Conservation (phyloP, 352 stramenopile genomes). For the Phytophthora capsici region DNA sequence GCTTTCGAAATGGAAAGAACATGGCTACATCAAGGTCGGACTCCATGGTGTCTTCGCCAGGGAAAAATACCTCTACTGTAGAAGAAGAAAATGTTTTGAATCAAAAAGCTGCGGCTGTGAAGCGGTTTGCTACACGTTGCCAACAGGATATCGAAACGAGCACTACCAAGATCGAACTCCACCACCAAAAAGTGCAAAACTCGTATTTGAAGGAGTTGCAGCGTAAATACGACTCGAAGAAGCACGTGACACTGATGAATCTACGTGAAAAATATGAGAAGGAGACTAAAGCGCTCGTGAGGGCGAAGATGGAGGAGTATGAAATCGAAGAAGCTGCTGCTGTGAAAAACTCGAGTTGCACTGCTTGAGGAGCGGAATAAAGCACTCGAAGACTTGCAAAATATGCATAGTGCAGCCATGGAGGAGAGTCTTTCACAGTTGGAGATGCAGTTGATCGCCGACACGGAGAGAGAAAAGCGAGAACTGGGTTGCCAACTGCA, state of each 20-base stretch:
- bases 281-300: slow-evolving; percentile 56
- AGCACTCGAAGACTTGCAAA: slow-evolving; percentile 40
- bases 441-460: slow-evolving; percentile 39
- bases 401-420: slow-evolving; percentile 43
- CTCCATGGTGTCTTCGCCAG: slow-evolving; percentile 9
- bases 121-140: slow-evolving; percentile 37
- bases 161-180: slow-evolving; percentile 30
- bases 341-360: slow-evolving; percentile 31
- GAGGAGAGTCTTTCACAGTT: slow-evolving; percentile 50
- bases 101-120: slow-evolving; percentile 42
- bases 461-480: slow-evolving; percentile 46
- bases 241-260: slow-evolving; percentile 53
- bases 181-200: slow-evolving; percentile 43
- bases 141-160: slow-evolving; percentile 51
- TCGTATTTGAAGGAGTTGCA: slow-evolving; percentile 59
- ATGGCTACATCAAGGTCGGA: slow-evolving; percentile 11
- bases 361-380: slow-evolving; percentile 47
- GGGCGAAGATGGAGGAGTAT: slow-evolving; percentile 49
- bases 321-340: slow-evolving; percentile 49
- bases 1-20: background rate
- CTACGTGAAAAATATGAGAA: slow-evolving; percentile 59
- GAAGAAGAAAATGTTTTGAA: slow-evolving; percentile 40
- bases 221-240: slow-evolving; percentile 72
- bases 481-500: slow-evolving; percentile 42
- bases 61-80: slow-evolving; percentile 7